Evolutionary conservation across 192 early-diverging fungal genomes (phyloP), one percentile per base, ranked within the genome.

Genomic region (Coemansia sp.): DNA sequence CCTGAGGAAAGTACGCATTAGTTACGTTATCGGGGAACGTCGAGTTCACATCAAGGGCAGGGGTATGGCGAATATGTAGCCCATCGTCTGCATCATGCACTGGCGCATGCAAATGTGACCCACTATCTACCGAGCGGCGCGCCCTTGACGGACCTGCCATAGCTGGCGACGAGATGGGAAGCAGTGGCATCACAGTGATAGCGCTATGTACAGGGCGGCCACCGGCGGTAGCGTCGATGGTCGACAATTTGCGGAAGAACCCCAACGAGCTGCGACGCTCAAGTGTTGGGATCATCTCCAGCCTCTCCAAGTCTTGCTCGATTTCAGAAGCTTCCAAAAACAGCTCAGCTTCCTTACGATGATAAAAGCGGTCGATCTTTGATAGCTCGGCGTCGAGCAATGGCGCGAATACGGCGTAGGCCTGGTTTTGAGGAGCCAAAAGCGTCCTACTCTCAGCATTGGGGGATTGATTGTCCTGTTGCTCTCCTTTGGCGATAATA

Each of bases 341-440:
- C 21, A 95, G 82, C 73, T 94, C 92, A 0, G 81, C 83, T 67
- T 97, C 94, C 70, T 96, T 95, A 59, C 87, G 87, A 17, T 77
- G 69, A 78, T 98, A 98, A 67, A 97, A 97, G 35, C 74, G 72
- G 39, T 86, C 85, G 64, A 98, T 93, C 72, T 94, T 94, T 60
- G 86, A 85, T 36, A 98, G 86, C 62, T 96, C 93, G 62, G 87
- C 87, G 71, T 97, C 93, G 8, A 98, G 86, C 2, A 92, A 87
- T 7, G 87, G 85, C 16, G 85, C 77, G 64, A 98, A 96, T 31
- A 66, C 64, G 0, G 80, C 72, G 35, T 78, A 75, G 24, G 76
- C 71, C 64, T 72, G 75, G 53, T 56, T 69, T 27, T 81, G 79
- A 13, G 74, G 73, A 7, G 54, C 70, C 31, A 83, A 62, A 31